Evolutionary conservation across 768 basidiomycete genomes (phyloP).

Genomic region (Tubosaeta sp.): DNA sequence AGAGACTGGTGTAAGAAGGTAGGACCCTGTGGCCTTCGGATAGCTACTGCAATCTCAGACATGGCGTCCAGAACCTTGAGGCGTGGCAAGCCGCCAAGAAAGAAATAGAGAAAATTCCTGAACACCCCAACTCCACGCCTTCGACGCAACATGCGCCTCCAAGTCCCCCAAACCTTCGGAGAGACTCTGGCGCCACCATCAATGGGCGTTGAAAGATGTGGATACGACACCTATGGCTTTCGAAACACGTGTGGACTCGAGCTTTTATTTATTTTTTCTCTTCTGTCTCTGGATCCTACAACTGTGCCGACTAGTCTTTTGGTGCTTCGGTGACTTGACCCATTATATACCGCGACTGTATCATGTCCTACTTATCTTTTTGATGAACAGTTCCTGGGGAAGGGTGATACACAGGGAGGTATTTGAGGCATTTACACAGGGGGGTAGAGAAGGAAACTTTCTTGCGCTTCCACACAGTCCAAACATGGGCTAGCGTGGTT

Average conservation of each 20-base stretch:
- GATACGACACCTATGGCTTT: conserved; percentile 1
- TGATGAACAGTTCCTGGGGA: conserved; percentile 4
- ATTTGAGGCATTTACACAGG: background rate
- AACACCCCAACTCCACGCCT: conserved; percentile 77
- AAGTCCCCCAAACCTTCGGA: conserved; percentile 40
- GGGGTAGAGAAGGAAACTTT: background rate
- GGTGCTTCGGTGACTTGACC: conserved; percentile 14
- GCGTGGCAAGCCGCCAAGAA: conserved; percentile 96
- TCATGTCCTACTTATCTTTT: conserved; percentile 8
- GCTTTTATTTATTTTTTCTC: background rate
- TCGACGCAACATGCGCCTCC: conserved; percentile 32
- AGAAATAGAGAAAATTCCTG: conserved; percentile 86
- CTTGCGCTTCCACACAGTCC: background rate
- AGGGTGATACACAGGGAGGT: background rate
- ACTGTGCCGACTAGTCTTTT: conserved; percentile 10
- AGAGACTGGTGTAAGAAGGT: conserved; percentile 98
- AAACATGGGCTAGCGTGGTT: too few relatives aligned
- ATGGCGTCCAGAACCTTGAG: conserved; percentile 73
- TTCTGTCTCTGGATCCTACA: conserved; percentile 4
- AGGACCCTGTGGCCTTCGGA: conserved; percentile 5
- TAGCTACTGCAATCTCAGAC: conserved; percentile 13
- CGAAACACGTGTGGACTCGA: conserved; percentile 11
- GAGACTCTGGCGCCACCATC: conserved; percentile 68
- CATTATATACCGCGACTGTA: conserved; percentile 20
- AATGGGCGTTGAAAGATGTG: conserved; percentile 49